Evolutionary conservation across 2,329 filamentous ascomycete genomes (phyloP).

Genomic region (Fonsecaea pedrosoi): DNA sequence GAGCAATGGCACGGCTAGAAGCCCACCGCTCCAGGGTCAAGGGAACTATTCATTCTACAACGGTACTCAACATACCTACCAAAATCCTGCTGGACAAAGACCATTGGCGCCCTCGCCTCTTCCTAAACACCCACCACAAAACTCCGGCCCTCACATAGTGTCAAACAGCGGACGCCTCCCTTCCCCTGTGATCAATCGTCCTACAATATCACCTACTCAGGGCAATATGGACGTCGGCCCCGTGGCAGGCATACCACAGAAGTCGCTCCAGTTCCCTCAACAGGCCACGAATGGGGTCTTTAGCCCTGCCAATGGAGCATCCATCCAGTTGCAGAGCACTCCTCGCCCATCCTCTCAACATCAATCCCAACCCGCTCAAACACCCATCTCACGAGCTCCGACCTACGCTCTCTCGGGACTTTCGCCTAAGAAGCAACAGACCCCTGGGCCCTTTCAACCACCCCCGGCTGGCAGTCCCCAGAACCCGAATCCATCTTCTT

Average conservation of each 20-base stretch:
- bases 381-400: conserved; percentile 23
- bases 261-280: conserved; percentile 32
- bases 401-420: conserved; percentile 52
- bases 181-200: conserved; percentile 54
- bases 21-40: conserved; percentile 38
- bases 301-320: conserved; percentile 44
- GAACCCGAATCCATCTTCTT: conserved; percentile 30
- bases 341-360: conserved; percentile 20
- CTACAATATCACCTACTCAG: conserved; percentile 58
- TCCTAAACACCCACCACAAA: conserved; percentile 52
- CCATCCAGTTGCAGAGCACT: conserved; percentile 45
- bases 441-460: conserved; percentile 44
- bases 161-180: conserved; percentile 39
- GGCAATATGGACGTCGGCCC: conserved; percentile 57
- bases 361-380: conserved; percentile 22
- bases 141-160: conserved; percentile 42
- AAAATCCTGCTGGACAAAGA: conserved; percentile 42
- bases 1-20: conserved; percentile 40
- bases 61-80: conserved; percentile 33
- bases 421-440: conserved; percentile 53
- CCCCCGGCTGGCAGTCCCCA: conserved; percentile 41
- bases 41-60: conserved; percentile 38
- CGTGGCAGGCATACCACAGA: conserved; percentile 53
- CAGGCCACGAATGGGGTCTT: conserved; percentile 29
- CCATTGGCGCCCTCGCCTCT: conserved; percentile 43